These are phyloP conservation scores for Collybia sordida DNA, from an alignment of 768 basidiomycete genomes.

Conservation along the genomic window DNA sequence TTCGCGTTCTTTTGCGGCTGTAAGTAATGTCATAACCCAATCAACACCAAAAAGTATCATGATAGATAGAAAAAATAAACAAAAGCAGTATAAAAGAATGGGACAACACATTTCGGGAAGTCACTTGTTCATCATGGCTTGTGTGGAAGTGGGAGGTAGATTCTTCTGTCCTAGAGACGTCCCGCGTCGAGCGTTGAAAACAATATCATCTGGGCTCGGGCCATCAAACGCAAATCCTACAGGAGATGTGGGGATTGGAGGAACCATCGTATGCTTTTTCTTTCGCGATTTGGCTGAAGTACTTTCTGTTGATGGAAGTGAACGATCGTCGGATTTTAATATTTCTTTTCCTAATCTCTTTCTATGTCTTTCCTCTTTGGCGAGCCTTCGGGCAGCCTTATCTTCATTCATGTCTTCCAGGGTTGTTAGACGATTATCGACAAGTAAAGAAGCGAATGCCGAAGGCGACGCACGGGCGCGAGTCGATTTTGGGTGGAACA, in stretches of 20 bases:
- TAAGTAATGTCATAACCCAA: conserved; percentile 39
- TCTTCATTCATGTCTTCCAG: conserved; percentile 34
- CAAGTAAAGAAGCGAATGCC: conserved; percentile 70
- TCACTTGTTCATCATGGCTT: neutral
- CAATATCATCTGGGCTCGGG: conserved; percentile 91
- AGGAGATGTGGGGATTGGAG: conserved; percentile 33
- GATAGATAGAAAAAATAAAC: conserved; percentile 21
- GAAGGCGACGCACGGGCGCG: conserved; percentile 75
- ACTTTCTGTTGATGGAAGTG: conserved; percentile 16
- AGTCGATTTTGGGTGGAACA: conserved; percentile 55
- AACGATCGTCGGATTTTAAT: neutral
- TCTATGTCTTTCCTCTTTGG: conserved; percentile 24
- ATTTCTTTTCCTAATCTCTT: conserved; percentile 1
- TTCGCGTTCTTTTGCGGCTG: conserved; percentile 81
- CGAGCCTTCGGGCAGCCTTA: conserved; percentile 23
- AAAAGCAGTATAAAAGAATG: conserved; percentile 11
- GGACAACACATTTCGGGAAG: conserved; percentile 5
- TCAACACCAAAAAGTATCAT: conserved; percentile 32
- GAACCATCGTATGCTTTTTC: conserved; percentile 18
- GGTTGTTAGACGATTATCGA: conserved; percentile 46
- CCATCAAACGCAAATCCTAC: conserved; percentile 68
- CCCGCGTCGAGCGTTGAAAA: conserved; percentile 77
- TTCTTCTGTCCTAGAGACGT: conserved; percentile 52
- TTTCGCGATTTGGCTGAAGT: conserved; percentile 22
- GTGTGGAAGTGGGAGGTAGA: conserved; percentile 13